A percentile compares a stretch with the other conserved stretches of the same genome.
Conservation (phyloP, 2,329 filamentous ascomycete species). For the Curvularia spicifera region DNA sequence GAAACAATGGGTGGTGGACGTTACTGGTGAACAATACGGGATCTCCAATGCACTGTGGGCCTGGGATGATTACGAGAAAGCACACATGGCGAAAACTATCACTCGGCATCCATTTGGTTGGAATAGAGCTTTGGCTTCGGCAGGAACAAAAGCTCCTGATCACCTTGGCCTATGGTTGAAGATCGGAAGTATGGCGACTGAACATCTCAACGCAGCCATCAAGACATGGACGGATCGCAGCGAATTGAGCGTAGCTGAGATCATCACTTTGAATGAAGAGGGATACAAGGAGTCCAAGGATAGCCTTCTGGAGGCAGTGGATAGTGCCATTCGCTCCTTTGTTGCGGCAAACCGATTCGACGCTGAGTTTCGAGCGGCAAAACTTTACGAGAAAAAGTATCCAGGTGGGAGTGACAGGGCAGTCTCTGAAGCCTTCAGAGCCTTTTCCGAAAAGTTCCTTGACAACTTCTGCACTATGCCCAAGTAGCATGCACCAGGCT, state of each 20-base stretch:
- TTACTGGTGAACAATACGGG: slow-evolving; percentile 10
- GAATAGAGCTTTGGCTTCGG: neutral
- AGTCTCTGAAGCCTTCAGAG: too few relatives aligned
- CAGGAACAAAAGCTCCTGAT: neutral
- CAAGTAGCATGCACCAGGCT: neutral
- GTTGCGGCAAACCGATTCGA: neutral
- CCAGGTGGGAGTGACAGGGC: neutral
- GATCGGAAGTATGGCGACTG: neutral
- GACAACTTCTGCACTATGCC: neutral
- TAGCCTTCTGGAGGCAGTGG: neutral
- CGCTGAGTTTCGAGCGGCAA: slow-evolving; percentile 2
- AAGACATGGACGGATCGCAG: neutral
- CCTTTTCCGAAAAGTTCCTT: neutral
- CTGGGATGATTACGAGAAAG: neutral
- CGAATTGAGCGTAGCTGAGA: neutral
- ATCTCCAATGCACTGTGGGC: neutral
- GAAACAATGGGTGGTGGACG: slow-evolving; percentile 5
- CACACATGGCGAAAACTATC: neutral
- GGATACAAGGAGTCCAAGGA: neutral
- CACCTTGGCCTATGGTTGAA: neutral
- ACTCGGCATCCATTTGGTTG: fast-evolving
- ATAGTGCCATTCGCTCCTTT: neutral
- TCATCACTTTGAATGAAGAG: neutral
- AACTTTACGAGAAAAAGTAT: neutral
- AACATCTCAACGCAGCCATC: neutral